Evolutionary conservation across 805 yeast species (phyloP).

Genomic region (Candida vartiovaarae): DNA sequence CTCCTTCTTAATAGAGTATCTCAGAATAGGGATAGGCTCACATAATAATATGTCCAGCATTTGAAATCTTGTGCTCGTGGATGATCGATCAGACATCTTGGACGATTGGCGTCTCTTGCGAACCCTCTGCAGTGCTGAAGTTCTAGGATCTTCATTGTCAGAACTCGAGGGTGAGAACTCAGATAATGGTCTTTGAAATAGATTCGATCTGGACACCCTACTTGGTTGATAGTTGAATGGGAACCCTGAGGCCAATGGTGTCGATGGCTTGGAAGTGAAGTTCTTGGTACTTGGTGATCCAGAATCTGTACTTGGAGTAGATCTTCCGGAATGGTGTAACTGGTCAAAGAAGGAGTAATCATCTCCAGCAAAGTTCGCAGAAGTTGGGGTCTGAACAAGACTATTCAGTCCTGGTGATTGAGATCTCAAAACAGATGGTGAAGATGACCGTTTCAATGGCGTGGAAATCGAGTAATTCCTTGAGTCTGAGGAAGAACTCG

Average conservation of each 20-base stretch:
- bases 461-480: conserved; percentile 28
- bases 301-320: conserved; percentile 27
- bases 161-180: conserved; percentile 49
- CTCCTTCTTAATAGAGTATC: conserved; percentile 57
- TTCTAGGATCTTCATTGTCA: conserved; percentile 55
- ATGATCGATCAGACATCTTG: conserved; percentile 21
- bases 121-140: conserved; percentile 43
- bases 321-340: conserved; percentile 22
- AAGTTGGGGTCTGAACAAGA: neutral
- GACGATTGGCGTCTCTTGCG: conserved; percentile 49
- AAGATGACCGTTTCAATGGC: conserved; percentile 40
- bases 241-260: conserved; percentile 13
- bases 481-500: conserved; percentile 31
- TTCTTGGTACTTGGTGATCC: conserved; percentile 20
- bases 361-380: conserved; percentile 20
- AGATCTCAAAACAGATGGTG: conserved; percentile 28
- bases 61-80: conserved; percentile 19
- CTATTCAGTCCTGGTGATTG: neutral
- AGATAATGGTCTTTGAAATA: conserved; percentile 22
- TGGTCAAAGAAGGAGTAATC: conserved; percentile 22
- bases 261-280: conserved; percentile 14
- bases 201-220: conserved; percentile 15
- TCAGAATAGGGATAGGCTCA: conserved; percentile 79
- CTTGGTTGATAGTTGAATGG: conserved; percentile 9
- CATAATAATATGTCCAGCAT: conserved; percentile 67